These are phyloP conservation scores for Bromus sterilis DNA, from an alignment of 176 grass and related monocot genomes.

Conservation along the genomic window DNA sequence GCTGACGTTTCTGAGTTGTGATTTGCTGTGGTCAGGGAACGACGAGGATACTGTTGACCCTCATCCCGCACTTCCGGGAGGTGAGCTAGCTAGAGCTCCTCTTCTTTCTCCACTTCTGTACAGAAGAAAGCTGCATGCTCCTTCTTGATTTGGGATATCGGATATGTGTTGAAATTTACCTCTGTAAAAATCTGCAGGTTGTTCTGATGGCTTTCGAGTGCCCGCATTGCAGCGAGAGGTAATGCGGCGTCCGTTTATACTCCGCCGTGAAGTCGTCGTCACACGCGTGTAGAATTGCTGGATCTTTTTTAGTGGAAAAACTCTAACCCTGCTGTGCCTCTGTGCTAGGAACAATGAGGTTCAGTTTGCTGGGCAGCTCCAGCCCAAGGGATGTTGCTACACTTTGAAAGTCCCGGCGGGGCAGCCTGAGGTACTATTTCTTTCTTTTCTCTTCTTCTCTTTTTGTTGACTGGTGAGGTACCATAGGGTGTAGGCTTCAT, in stretches of 20 bases:
- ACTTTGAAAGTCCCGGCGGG: conserved; percentile 46
- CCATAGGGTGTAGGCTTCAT: background rate
- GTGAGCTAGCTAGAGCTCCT: background rate
- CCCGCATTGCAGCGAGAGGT: conserved; percentile 85
- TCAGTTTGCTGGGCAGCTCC: conserved; percentile 90
- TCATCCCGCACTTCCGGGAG: conserved; percentile 93
- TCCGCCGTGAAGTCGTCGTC: background rate
- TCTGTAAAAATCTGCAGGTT: conserved; percentile 47
- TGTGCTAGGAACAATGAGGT: conserved; percentile 76
- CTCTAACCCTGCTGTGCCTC: background rate
- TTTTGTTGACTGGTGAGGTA: background rate
- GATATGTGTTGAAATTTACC: background rate
- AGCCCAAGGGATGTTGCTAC: conserved; percentile 73
- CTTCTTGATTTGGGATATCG: background rate
- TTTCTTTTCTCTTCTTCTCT: background rate
- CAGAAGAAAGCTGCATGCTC: background rate
- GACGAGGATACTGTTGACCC: conserved; percentile 69
- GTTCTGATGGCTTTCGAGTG: conserved; percentile 96
- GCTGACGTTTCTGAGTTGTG: background rate
- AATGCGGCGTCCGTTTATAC: background rate
- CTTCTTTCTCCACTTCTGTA: background rate
- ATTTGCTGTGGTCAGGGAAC: conserved; percentile 38
- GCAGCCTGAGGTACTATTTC: conserved; percentile 45
- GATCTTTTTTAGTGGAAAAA: background rate
- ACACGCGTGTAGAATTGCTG: background rate